Percentiles rank a stretch among this genome's conserved stretches.
These are phyloP conservation scores for Astraeus odoratus DNA, from an alignment of 768 basidiomycete genomes.

Conservation along the genomic window DNA sequence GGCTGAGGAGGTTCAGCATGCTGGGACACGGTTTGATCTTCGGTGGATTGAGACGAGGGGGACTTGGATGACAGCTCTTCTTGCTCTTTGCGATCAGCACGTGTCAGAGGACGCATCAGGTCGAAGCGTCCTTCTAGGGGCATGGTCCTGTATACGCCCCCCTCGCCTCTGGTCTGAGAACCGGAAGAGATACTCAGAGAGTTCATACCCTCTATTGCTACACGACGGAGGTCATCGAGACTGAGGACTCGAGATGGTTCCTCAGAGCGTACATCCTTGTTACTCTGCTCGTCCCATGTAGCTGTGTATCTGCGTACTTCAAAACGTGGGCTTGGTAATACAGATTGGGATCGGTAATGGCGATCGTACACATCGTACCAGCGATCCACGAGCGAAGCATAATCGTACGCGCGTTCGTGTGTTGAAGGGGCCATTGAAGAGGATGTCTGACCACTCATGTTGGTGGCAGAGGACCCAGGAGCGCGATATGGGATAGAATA, in stretches of 20 bases:
- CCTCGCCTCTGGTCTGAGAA: slow-evolving; percentile 37
- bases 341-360: slow-evolving; percentile 63
- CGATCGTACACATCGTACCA: slow-evolving; percentile 92
- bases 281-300: slow-evolving; percentile 57
- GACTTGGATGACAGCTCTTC: background rate
- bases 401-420: slow-evolving; percentile 57
- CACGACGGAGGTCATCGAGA: slow-evolving; percentile 33
- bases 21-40: slow-evolving; percentile 9
- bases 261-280: background rate
- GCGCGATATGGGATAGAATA: slow-evolving; percentile 62
- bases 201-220: slow-evolving; percentile 26
- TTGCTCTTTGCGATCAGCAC: slow-evolving; percentile 14
- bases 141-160: slow-evolving; percentile 74
- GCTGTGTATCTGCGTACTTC: slow-evolving; percentile 62
- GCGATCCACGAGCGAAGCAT: slow-evolving; percentile 74
- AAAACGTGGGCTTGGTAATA: slow-evolving; percentile 41
- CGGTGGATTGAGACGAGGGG: slow-evolving; percentile 13
- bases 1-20: slow-evolving; percentile 3
- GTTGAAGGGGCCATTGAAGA: slow-evolving; percentile 4
- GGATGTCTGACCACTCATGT: slow-evolving; percentile 23
- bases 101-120: slow-evolving; percentile 52
- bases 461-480: slow-evolving; percentile 40
- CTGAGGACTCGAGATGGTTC: slow-evolving; percentile 24
- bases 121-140: slow-evolving; percentile 88
- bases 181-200: slow-evolving; percentile 6